Conservation (phyloP, 208 protist species). For the Trypanosoma mega region DNA sequence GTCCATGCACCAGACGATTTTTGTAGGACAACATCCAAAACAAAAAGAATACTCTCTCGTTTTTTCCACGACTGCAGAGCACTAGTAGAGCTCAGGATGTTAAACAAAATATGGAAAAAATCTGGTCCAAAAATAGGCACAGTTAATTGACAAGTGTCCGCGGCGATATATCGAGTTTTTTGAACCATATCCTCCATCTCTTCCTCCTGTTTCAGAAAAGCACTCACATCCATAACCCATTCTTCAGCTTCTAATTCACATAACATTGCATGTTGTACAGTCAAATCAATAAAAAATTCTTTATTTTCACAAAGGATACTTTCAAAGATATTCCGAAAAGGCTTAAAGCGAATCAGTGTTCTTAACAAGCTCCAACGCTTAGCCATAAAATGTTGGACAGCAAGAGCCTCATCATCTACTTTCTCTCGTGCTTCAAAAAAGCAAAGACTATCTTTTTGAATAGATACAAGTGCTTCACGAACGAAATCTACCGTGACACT, state of each 20-base stretch:
- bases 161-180: slow-evolving; percentile 43
- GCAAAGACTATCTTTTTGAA: slow-evolving; percentile 29
- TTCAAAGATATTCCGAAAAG: not conserved
- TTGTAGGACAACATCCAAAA: slow-evolving; percentile 40
- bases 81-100: not conserved
- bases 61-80: slow-evolving; percentile 18
- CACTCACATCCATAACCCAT: slow-evolving; percentile 38
- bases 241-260: slow-evolving; percentile 19
- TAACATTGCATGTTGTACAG: slow-evolving; percentile 36
- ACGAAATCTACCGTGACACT: slow-evolving; percentile 26
- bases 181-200: slow-evolving; percentile 52
- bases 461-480: slow-evolving; percentile 22
- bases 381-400: slow-evolving; percentile 15
- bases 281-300: slow-evolving; percentile 29
- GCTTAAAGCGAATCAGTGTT: slow-evolving; percentile 8
- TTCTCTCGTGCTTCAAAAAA: slow-evolving; percentile 20
- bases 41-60: slow-evolving; percentile 54
- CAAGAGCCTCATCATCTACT: slow-evolving; percentile 10
- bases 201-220: slow-evolving; percentile 54
- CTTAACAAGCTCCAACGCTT: slow-evolving; percentile 19
- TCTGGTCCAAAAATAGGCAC: slow-evolving; percentile 33
- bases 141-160: slow-evolving; percentile 28
- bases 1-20: slow-evolving; percentile 25
- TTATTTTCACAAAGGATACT: slow-evolving; percentile 3
- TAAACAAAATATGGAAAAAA: slow-evolving; percentile 31